Base-by-base conservation (phyloP, 2,329 filamentous ascomycete genomes). In the Geosmithia flava region DNA sequence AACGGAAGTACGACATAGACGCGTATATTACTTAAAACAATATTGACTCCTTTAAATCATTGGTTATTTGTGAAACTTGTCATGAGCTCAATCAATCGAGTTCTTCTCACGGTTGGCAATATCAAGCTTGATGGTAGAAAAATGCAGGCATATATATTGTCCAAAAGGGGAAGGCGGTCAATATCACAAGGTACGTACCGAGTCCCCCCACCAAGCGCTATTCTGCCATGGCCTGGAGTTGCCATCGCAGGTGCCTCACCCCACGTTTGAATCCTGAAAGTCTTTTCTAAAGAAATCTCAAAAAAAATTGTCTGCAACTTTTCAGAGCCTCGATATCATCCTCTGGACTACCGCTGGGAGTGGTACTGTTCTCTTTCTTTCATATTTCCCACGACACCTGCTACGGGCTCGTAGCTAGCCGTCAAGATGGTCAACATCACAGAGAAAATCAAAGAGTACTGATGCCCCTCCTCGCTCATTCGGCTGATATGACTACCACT, bases 371-470 rank as follows among this genome's bases (percentile, higher is more conserved):
- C 41, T 43, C 20, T 23, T 23, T 20, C 30, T 33, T 45, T n/a
- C 15, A 27, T 44, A 10, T 44, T 20, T 44, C 11, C 13, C 42
- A 7, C 29, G 29, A 30, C 11, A 16, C 33, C 33, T 11, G 33
- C 33, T 37, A 37, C 33, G 33, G 15, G 3, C 11, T 37, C 11
- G 33, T 37, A 37, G 33, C 30, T 16, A 33, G 41, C n/a, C 54
- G 53, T 49, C 67, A 77, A 70, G 60, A 98, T 98, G 93, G 93
- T 97, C 68, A 97, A 97, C 74, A 98, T 98, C 56, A 97, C 93
- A 55, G 94, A 98, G 49, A 97, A 95, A 78, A 98, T 98, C 74
- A 98, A 98, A 77, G 93, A 97, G 91, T 95, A 69, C n/a, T 61
- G 83, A 64, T 19, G 29, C 27, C 6, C n/a, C 29, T 23, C 30